Percentiles rank a stretch among this genome's conserved stretches.
Evolutionary conservation across 352 stramenopile species (phyloP).

Genomic region (Globisporangium alternatum): DNA sequence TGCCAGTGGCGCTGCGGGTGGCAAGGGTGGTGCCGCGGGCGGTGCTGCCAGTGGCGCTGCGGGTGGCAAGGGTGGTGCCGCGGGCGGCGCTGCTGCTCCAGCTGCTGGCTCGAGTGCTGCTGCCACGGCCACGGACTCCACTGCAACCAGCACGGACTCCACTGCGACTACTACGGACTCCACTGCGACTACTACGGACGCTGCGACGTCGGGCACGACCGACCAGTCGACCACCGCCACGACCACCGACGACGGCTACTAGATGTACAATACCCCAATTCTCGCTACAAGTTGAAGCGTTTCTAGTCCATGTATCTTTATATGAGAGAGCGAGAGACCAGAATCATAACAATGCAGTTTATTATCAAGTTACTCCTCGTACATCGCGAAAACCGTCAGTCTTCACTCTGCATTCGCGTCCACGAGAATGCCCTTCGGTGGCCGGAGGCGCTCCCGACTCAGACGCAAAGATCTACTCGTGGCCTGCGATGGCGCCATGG

Average conservation of each 20-base stretch:
- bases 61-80: no score
- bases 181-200: neutral
- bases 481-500: no score
- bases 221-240: neutral
- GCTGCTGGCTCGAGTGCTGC: neutral
- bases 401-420: neutral
- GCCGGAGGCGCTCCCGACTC: no score
- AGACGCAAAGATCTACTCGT: no score
- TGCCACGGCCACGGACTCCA: neutral
- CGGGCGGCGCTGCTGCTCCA: neutral
- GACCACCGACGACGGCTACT: neutral
- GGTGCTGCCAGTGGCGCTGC: neutral
- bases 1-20: neutral
- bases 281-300: neutral
- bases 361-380: neutral
- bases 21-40: neutral
- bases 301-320: neutral
- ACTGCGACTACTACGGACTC: neutral
- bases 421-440: neutral
- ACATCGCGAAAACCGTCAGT: neutral
- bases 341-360: neutral
- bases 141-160: neutral
- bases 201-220: neutral
- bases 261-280: neutral
- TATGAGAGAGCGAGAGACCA: neutral